These are phyloP conservation scores for Diplogelasinospora grovesii DNA, from an alignment of 495 filamentous ascomycete species.

Conservation along the genomic window DNA sequence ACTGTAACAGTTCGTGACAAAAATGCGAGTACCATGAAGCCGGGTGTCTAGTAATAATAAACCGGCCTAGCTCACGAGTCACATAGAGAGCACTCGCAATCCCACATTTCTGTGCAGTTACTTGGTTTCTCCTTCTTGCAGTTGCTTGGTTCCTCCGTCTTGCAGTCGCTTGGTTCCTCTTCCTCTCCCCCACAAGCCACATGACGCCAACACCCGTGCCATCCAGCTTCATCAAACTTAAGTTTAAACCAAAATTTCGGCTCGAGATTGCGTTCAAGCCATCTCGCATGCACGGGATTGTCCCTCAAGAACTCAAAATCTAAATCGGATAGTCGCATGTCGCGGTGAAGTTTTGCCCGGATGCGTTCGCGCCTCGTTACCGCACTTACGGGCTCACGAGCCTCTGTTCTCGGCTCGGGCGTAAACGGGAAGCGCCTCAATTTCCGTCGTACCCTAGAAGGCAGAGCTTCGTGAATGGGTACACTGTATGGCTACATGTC, in stretches of 20 bases:
- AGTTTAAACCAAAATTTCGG: background rate
- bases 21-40: too few relatives aligned
- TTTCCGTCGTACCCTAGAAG: background rate
- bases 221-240: background rate
- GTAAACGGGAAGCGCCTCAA: background rate
- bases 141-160: background rate
- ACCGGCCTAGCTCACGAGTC: background rate
- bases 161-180: too few relatives aligned
- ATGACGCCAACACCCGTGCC: too few relatives aligned
- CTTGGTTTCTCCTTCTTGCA: background rate
- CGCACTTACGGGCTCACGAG: background rate
- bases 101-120: background rate
- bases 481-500: background rate
- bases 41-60: too few relatives aligned
- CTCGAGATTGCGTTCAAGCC: background rate
- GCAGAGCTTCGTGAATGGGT: background rate
- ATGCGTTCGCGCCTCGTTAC: background rate
- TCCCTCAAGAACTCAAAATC: conserved; percentile 1
- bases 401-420: background rate
- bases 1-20: too few relatives aligned
- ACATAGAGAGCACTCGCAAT: conserved; percentile 2
- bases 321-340: background rate
- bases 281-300: background rate
- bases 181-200: too few relatives aligned
- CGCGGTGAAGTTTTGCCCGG: background rate